Percentiles rank a stretch among this genome's conserved stretches.
phyloP scores from a whole-genome alignment of 2,329 filamentous ascomycete genomes.

The Aureobasidium sp. region DNA sequence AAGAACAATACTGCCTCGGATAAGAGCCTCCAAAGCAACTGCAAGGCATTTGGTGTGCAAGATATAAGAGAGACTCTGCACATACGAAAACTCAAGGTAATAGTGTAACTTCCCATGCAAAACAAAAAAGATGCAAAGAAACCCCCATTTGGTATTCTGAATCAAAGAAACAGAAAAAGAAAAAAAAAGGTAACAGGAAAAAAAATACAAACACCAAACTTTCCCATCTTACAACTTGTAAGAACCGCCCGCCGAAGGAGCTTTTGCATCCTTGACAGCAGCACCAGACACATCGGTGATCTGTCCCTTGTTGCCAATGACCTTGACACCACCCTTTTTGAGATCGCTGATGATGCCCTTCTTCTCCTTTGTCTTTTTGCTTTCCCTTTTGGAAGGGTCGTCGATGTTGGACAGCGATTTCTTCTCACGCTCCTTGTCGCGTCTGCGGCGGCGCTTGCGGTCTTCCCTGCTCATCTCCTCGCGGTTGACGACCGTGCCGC shows the following conservation, averaged over 20 bases:
- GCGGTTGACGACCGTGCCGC: constrained; percentile 65
- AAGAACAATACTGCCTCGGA: too few relatives aligned
- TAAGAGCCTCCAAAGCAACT: too few relatives aligned
- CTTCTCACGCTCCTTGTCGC: constrained; percentile 70
- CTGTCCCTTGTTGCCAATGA: constrained; percentile 86
- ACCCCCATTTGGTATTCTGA: too few relatives aligned
- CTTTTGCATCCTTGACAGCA: constrained; percentile 44
- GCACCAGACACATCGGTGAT: constrained; percentile 78
- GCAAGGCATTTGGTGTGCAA: too few relatives aligned
- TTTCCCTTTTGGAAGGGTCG: constrained; percentile 41
- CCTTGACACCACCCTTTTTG: constrained; percentile 80
- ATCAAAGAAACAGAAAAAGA: too few relatives aligned
- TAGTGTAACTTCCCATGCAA: too few relatives aligned
- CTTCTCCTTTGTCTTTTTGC: constrained; percentile 53
- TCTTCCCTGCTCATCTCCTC: constrained; percentile 88
- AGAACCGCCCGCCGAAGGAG: constrained; percentile 15
- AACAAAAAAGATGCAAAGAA: too few relatives aligned
- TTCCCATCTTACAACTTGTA: constrained; percentile 21
- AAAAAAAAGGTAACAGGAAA: too few relatives aligned
- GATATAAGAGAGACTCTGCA: too few relatives aligned
- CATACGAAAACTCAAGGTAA: too few relatives aligned
- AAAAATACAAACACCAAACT: too few relatives aligned
- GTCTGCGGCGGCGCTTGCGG: constrained; percentile 63
- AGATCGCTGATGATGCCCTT: constrained; percentile 58
- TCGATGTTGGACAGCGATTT: constrained; percentile 54